A percentile compares a stretch with the other conserved stretches of the same genome.
Conservation (phyloP, 2,329 filamentous ascomycete species). For the Botrytis hyacinthi region DNA sequence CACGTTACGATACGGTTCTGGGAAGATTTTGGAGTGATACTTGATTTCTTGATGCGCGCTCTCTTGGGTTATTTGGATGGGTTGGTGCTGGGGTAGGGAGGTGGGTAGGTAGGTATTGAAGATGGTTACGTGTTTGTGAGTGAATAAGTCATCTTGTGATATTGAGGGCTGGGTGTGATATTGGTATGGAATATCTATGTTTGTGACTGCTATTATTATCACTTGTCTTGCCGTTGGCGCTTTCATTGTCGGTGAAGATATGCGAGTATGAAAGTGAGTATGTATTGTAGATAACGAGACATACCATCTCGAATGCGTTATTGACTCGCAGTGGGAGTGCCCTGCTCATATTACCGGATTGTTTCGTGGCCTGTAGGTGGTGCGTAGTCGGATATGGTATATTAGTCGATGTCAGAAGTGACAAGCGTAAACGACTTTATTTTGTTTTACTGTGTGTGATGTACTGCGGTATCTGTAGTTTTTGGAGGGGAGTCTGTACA, state of each 20-base stretch:
- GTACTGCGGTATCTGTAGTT: too few relatives aligned
- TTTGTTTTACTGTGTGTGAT: too few relatives aligned
- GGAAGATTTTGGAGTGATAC: not conserved
- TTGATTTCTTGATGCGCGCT: not conserved
- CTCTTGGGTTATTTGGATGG: not conserved
- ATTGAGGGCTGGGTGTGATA: too few relatives aligned
- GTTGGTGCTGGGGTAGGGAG: not conserved
- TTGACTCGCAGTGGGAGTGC: not conserved
- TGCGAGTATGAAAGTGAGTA: not conserved
- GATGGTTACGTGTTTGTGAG: not conserved
- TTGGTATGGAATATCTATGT: too few relatives aligned
- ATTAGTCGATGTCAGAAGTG: too few relatives aligned
- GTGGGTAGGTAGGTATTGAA: not conserved
- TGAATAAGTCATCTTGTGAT: not conserved
- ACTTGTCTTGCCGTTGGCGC: not conserved
- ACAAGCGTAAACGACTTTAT: too few relatives aligned
- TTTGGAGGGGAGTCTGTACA: too few relatives aligned
- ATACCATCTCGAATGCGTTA: not conserved
- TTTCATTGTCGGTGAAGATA: not conserved
- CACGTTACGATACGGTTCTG: not conserved
- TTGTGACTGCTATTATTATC: too few relatives aligned
- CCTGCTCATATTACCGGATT: too few relatives aligned
- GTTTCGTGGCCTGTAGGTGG: too few relatives aligned
- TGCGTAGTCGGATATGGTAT: too few relatives aligned
- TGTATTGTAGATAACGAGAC: not conserved